Conservation (phyloP, 2,329 filamentous ascomycete species). For the Ophiostoma sp. region DNA sequence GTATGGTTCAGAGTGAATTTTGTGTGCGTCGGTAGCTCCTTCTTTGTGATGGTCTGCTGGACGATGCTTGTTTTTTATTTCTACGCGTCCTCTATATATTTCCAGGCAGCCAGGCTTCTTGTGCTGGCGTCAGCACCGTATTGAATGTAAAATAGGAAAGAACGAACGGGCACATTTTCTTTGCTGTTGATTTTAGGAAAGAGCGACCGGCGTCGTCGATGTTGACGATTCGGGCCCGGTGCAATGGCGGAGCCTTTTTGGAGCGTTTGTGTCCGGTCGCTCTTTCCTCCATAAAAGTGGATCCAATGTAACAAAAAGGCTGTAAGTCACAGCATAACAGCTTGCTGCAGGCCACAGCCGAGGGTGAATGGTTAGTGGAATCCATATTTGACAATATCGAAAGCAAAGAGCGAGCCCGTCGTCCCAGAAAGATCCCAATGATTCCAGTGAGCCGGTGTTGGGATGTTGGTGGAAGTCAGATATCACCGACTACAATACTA, state of each 20-base stretch:
- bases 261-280: not conserved
- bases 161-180: not conserved
- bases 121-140: not conserved
- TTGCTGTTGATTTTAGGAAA: not conserved
- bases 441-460: too few species aligned
- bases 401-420: not conserved
- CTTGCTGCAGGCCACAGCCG: not conserved
- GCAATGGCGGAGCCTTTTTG: not conserved
- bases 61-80: not conserved
- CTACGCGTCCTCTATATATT: not conserved
- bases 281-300: not conserved
- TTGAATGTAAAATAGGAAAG: not conserved
- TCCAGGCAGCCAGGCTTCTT: not conserved
- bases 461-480: not conserved
- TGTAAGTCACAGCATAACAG: not conserved
- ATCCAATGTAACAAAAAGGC: not conserved
- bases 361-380: not conserved
- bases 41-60: not conserved
- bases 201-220: not conserved
- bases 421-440: not conserved
- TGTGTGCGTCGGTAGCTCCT: not conserved
- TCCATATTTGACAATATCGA: not conserved
- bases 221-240: not conserved
- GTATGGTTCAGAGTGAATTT: not conserved
- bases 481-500: not conserved